phyloP scores from a whole-genome alignment of 2,329 filamentous ascomycete species.

The Malbranchea zuffiana region DNA sequence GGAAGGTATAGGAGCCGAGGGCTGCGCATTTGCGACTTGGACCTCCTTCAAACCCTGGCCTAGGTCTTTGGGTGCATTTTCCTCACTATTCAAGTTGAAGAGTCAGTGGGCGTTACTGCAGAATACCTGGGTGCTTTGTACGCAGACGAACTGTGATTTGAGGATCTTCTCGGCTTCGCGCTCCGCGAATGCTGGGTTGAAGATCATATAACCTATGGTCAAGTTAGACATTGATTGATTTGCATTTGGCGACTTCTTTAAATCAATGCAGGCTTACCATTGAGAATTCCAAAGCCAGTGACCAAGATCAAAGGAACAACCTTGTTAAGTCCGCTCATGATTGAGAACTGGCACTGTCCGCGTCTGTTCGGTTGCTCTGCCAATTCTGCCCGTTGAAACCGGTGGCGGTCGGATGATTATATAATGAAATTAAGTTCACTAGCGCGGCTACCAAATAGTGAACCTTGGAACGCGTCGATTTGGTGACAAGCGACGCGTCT shows the following conservation, averaged over 20 bases:
- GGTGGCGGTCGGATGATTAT: too few species aligned
- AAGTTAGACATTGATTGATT: conserved; percentile 11
- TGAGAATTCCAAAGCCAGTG: conserved; percentile 31
- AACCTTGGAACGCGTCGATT: too few species aligned
- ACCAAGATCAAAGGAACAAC: conserved; percentile 30
- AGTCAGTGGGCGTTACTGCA: not conserved
- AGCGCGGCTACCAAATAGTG: too few species aligned
- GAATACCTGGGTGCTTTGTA: not conserved
- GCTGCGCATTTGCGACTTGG: not conserved
- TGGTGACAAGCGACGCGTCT: too few species aligned
- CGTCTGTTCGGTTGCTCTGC: too few species aligned
- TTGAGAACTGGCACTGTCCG: too few species aligned
- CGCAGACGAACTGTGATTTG: conserved; percentile 7
- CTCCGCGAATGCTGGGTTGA: conserved; percentile 33
- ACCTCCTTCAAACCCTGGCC: conserved; percentile 3
- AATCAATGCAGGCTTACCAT: conserved; percentile 22
- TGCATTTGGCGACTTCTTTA: not conserved
- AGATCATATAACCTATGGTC: conserved; percentile 33
- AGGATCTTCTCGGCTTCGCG: conserved; percentile 24
- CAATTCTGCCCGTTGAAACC: too few species aligned
- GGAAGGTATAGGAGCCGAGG: not conserved
- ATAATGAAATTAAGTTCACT: too few species aligned
- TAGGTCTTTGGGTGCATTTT: not conserved
- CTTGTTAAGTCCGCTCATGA: conserved; percentile 27
- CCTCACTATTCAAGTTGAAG: conserved; percentile 1